A percentile compares a stretch with the other conserved stretches of the same genome.
These are phyloP conservation scores for Lactifluus echinatus DNA, from an alignment of 768 basidiomycete genomes.

Conservation along the genomic window DNA sequence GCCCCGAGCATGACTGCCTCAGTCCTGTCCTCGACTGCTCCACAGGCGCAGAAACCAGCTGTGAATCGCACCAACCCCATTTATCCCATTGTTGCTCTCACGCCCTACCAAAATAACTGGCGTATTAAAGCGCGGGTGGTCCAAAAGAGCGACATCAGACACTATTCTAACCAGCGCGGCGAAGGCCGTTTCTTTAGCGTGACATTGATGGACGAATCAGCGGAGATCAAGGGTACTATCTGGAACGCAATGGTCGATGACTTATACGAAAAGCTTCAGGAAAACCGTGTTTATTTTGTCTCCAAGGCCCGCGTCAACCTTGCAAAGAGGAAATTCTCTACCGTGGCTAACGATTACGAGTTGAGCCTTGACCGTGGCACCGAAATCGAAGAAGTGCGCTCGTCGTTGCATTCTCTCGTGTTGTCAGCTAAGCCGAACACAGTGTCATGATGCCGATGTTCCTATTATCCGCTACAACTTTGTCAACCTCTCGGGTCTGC, in stretches of 20 bases:
- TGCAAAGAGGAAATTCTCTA: conserved; percentile 95
- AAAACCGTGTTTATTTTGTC: conserved; percentile 88
- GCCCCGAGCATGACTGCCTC: conserved; percentile 24
- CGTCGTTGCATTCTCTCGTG: not conserved
- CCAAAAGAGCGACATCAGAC: conserved; percentile 79
- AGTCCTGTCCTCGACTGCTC: conserved; percentile 2
- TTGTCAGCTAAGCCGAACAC: not conserved
- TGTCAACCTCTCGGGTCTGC: conserved; percentile 51
- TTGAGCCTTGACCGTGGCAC: conserved; percentile 77
- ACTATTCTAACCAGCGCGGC: conserved; percentile 83
- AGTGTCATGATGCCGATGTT: conserved; percentile 78
- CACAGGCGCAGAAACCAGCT: conserved; percentile 2
- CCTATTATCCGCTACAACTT: conserved; percentile 86
- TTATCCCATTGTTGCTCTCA: conserved; percentile 88
- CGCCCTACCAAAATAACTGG: conserved; percentile 98
- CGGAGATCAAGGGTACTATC: conserved; percentile 83
- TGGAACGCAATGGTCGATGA: conserved; percentile 84
- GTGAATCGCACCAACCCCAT: conserved; percentile 30
- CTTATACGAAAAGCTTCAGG: conserved; percentile 76
- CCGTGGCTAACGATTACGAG: conserved; percentile 88
- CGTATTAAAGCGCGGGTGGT: conserved; percentile 93
- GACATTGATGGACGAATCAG: conserved; percentile 90
- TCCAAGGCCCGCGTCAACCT: conserved; percentile 88
- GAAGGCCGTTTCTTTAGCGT: conserved; percentile 94
- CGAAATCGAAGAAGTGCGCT: conserved; percentile 71